These are phyloP conservation scores for Brettanomyces sp. DNA, from an alignment of 805 yeast genomes.

Conservation along the genomic window DNA sequence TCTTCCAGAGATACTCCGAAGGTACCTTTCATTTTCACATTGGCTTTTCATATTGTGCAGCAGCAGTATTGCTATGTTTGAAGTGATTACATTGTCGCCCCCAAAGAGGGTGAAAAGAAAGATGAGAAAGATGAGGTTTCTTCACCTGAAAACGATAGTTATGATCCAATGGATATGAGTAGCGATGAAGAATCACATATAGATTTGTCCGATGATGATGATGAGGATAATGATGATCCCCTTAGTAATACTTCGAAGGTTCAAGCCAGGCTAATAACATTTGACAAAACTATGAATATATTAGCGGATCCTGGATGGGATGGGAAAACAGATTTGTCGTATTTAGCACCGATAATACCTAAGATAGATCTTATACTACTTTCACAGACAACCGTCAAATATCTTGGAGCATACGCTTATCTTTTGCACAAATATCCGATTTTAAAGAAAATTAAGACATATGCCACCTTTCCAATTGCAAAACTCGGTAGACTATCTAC, in stretches of 20 bases:
- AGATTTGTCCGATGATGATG: slow-evolving; percentile 7
- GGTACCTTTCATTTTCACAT: too few species aligned
- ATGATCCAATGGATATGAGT: slow-evolving; percentile 3
- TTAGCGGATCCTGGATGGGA: slow-evolving; percentile 75
- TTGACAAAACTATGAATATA: slow-evolving; percentile 45
- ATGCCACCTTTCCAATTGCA: slow-evolving; percentile 82
- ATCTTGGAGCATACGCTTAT: slow-evolving; percentile 69
- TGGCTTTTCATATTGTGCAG: not conserved
- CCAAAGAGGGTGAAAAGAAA: slow-evolving; percentile 1
- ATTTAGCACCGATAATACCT: slow-evolving; percentile 32
- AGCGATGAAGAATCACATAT: slow-evolving; percentile 7
- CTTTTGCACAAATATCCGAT: slow-evolving; percentile 52
- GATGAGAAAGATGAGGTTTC: not conserved
- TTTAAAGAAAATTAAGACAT: slow-evolving; percentile 60
- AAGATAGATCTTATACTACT: slow-evolving; percentile 60
- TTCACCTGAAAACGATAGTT: slow-evolving; percentile 1
- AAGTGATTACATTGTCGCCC: slow-evolving; percentile 15
- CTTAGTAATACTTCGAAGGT: slow-evolving; percentile 7
- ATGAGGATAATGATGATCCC: slow-evolving; percentile 2
- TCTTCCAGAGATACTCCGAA: too few species aligned
- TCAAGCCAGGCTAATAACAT: slow-evolving; percentile 35
- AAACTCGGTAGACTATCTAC: slow-evolving; percentile 81
- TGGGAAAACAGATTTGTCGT: slow-evolving; percentile 35
- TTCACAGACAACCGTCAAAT: slow-evolving; percentile 81
- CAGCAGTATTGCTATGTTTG: slow-evolving; percentile 11